phyloP scores from a whole-genome alignment of 305 asterid species.

The Fraxinus floribunda region DNA sequence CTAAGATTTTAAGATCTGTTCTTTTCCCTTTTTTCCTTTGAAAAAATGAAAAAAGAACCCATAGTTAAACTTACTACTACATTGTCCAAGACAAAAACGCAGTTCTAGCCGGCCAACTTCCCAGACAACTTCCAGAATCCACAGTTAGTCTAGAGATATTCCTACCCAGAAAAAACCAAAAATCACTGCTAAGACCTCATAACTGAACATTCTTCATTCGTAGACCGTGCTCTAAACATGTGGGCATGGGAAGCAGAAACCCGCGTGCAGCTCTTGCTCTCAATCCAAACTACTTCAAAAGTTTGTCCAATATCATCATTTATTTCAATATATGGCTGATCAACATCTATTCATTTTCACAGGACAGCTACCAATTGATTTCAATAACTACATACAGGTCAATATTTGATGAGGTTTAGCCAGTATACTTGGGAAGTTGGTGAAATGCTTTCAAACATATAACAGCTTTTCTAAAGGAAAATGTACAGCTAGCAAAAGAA shows the following conservation, averaged over 20 bases:
- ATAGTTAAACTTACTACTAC: neutral
- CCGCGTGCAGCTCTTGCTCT: neutral
- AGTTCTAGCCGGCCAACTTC: neutral
- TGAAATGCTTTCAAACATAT: neutral
- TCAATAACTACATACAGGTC: neutral
- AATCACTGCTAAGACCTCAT: neutral
- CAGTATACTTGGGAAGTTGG: neutral
- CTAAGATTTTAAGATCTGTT: neutral
- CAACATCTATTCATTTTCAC: neutral
- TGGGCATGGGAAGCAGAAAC: neutral
- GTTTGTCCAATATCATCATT: neutral
- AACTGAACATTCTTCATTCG: neutral
- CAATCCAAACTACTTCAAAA: neutral
- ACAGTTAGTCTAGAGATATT: neutral
- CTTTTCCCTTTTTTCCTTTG: neutral
- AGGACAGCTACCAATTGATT: neutral
- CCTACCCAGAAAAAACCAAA: neutral
- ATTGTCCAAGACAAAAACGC: neutral
- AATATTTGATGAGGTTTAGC: neutral
- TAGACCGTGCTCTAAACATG: neutral
- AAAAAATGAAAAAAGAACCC: neutral
- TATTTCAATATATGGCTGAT: neutral
- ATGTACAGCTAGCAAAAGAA: neutral
- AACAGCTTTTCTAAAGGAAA: neutral
- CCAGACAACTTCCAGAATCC: neutral